Conservation (phyloP, 2,329 filamentous ascomycete genomes). For the Fusarium odoratissimum region DNA sequence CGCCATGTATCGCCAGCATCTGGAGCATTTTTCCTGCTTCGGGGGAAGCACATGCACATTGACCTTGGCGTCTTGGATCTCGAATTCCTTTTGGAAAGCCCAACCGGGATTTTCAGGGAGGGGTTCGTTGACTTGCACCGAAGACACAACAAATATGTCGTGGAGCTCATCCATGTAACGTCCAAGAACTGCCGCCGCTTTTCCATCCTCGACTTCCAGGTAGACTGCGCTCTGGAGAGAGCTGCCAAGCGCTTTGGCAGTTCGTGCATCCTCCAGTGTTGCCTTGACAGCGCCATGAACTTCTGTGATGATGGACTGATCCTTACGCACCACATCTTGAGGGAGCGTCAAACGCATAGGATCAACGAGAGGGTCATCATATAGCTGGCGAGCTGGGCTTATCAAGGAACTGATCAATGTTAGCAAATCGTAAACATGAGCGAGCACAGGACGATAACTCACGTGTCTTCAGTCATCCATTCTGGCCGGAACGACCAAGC, state of each 20-base stretch:
- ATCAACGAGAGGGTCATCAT: conserved; percentile 58
- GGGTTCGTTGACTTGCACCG: conserved; percentile 61
- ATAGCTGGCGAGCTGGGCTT: conserved; percentile 61
- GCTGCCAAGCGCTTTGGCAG: conserved; percentile 78
- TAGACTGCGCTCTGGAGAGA: conserved; percentile 82
- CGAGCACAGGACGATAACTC: conserved; percentile 43
- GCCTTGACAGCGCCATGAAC: conserved; percentile 77
- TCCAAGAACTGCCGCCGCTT: conserved; percentile 51
- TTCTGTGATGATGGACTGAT: conserved; percentile 61
- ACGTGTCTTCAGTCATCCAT: conserved; percentile 66
- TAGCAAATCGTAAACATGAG: conserved; percentile 13
- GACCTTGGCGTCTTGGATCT: conserved; percentile 52
- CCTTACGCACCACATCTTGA: conserved; percentile 54
- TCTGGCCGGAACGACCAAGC: conserved; percentile 82
- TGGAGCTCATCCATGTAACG: conserved; percentile 65
- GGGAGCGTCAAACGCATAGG: conserved; percentile 52
- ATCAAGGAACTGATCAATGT: conserved; percentile 43
- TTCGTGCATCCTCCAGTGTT: conserved; percentile 78
- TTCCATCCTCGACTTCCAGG: conserved; percentile 58
- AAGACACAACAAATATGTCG: conserved; percentile 76
- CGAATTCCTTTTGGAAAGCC: conserved; percentile 58
- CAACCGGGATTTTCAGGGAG: conserved; percentile 51
- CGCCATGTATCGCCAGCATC: conserved; percentile 92
- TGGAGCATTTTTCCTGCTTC: conserved; percentile 75
- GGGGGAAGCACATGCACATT: conserved; percentile 62